Evolutionary conservation across 139 green algal genomes (phyloP).

Genomic region (Chlamydomonas schloesseri): DNA sequence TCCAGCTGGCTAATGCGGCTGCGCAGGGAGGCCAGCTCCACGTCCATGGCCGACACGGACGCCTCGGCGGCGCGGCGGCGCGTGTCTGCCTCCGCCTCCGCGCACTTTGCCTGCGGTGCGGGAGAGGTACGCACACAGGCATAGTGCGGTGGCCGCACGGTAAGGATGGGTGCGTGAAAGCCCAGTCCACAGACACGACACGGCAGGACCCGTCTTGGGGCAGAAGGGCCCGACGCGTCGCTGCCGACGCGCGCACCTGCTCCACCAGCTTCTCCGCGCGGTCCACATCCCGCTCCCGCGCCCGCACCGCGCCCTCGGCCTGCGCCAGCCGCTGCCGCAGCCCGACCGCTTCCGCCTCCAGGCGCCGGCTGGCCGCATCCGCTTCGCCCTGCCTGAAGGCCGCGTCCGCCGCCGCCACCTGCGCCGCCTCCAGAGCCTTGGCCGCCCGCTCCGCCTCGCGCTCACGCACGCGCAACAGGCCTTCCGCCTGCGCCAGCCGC

Average conservation of each 20-base stretch:
- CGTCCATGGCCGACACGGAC: not conserved
- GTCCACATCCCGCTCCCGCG: slow-evolving; percentile 27
- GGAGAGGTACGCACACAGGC: no score
- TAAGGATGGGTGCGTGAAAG: no score
- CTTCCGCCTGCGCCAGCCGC: slow-evolving; percentile 19
- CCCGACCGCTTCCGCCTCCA: slow-evolving; percentile 8
- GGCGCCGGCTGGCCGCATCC: not conserved
- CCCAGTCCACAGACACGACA: no score
- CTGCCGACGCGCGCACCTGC: no score
- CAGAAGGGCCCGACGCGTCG: no score
- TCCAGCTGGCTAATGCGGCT: slow-evolving; percentile 15
- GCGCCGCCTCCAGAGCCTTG: slow-evolving; percentile 10
- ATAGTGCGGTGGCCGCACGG: no score
- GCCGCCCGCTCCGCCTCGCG: slow-evolving; percentile 27
- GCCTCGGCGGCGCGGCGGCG: not conserved
- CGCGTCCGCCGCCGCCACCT: slow-evolving; percentile 4
- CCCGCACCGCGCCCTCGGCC: slow-evolving; percentile 3
- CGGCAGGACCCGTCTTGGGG: no score
- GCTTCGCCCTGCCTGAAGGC: not conserved
- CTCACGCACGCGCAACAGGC: slow-evolving; percentile 15
- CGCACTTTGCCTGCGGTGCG: not conserved
- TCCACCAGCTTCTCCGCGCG: slow-evolving; percentile 3
- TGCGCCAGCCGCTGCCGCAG: slow-evolving; percentile 27
- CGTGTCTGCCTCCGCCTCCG: not conserved
- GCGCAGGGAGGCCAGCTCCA: not conserved